Conservation (phyloP, 371 early-diverging fungal species). For the Thermomucor indicae-seudaticae region DNA sequence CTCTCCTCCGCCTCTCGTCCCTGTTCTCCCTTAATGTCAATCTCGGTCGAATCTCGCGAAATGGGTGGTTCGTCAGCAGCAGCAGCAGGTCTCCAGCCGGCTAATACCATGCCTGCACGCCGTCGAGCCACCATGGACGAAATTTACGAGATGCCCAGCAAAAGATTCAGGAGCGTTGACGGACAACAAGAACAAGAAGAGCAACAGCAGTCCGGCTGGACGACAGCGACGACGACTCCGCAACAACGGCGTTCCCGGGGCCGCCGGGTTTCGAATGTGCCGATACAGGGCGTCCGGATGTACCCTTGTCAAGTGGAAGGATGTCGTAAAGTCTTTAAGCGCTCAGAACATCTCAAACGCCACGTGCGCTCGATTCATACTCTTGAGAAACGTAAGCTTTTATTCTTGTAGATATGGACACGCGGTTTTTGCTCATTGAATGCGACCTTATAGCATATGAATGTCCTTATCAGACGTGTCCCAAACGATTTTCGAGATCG, state of each 20-base stretch:
- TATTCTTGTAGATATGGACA: slow-evolving; percentile 12
- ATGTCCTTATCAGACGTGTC: slow-evolving; percentile 69
- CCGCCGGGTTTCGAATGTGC: slow-evolving; percentile 51
- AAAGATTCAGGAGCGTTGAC: too few relatives aligned
- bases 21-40: background rate
- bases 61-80: too few relatives aligned
- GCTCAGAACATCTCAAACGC: slow-evolving; percentile 64
- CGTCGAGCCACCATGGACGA: background rate
- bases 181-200: background rate
- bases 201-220: background rate
- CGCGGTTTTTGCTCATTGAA: slow-evolving; percentile 22
- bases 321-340: slow-evolving; percentile 60
- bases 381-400: slow-evolving; percentile 55
- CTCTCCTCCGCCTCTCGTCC: slow-evolving; percentile 6
- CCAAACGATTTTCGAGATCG: slow-evolving; percentile 76
- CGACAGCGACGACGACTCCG: too few relatives aligned
- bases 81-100: too few relatives aligned
- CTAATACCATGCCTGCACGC: background rate
- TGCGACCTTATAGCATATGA: slow-evolving; percentile 45
- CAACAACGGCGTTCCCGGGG: slow-evolving; percentile 37
- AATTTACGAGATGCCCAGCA: background rate
- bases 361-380: slow-evolving; percentile 67
- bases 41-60: background rate
- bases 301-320: slow-evolving; percentile 49
- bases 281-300: slow-evolving; percentile 39